phyloP scores from a whole-genome alignment of 2,329 filamentous ascomycete genomes.

The Xylariales sp. region DNA sequence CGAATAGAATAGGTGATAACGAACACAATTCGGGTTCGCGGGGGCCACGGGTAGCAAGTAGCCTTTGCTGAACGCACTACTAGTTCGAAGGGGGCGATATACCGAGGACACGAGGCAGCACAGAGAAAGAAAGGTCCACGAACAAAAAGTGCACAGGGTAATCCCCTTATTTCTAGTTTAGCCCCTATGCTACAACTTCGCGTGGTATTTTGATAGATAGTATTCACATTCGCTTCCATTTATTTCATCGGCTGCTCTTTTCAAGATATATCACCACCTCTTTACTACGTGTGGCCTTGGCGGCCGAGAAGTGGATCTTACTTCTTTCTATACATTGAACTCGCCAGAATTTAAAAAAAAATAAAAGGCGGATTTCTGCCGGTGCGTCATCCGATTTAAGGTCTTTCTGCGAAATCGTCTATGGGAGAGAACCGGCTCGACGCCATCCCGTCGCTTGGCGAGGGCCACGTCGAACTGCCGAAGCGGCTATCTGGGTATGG shows the following conservation, averaged over 20 bases:
- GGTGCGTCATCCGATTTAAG: constrained; percentile 23
- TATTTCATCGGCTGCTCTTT: background rate
- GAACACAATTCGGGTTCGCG: too few relatives aligned
- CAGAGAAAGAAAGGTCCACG: background rate
- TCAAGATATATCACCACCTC: background rate
- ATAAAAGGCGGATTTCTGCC: background rate
- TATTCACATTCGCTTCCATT: background rate
- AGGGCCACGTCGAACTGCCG: constrained; percentile 40
- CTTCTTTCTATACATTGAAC: constrained; percentile 14
- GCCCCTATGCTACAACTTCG: background rate
- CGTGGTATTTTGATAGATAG: background rate
- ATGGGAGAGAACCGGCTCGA: constrained; percentile 45
- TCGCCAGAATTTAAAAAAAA: too few relatives aligned
- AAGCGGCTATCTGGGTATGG: constrained; percentile 43
- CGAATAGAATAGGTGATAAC: too few relatives aligned
- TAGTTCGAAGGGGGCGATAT: background rate
- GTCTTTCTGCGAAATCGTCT: constrained; percentile 46
- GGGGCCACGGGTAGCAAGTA: too few relatives aligned
- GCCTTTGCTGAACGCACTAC: too few relatives aligned
- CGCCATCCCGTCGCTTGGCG: constrained; percentile 36
- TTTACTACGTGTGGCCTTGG: background rate
- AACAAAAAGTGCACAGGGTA: background rate
- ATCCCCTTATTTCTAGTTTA: background rate
- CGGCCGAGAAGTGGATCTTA: background rate
- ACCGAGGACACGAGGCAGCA: background rate